Conservation (phyloP, 2,329 filamentous ascomycete species). For the Onygenales sp. region DNA sequence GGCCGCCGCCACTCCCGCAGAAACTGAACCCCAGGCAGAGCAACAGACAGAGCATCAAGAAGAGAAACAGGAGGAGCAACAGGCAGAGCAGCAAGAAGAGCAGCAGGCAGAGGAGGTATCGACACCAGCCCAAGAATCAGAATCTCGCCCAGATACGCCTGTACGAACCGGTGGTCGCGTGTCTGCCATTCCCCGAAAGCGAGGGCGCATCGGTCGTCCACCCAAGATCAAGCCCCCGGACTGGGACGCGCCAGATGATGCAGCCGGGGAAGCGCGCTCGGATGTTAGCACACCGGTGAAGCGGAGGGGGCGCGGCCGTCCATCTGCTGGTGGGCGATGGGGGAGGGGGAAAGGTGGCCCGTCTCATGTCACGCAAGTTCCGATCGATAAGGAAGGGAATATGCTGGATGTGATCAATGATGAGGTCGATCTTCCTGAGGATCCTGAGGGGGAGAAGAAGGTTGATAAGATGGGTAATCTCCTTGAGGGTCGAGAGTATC, state of each 20-base stretch:
- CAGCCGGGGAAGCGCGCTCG: conserved; percentile 33
- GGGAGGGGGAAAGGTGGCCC: conserved; percentile 62
- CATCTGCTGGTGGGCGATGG: conserved; percentile 55
- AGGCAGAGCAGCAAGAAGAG: conserved; percentile 17
- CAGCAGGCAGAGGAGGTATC: conserved; percentile 19
- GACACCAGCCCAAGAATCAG: conserved; percentile 31
- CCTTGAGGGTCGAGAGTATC: conserved; percentile 76
- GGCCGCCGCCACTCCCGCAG: not conserved
- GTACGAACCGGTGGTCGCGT: conserved; percentile 36
- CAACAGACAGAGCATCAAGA: conserved; percentile 18
- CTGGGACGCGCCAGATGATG: conserved; percentile 55
- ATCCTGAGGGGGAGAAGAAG: conserved; percentile 82
- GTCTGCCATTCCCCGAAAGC: conserved; percentile 57
- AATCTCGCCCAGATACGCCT: conserved; percentile 42
- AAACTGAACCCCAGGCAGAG: conserved; percentile 5
- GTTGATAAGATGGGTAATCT: conserved; percentile 84
- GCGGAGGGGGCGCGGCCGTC: conserved; percentile 52
- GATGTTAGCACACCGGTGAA: conserved; percentile 44
- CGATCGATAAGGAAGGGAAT: conserved; percentile 89
- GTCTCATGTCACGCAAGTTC: conserved; percentile 69
- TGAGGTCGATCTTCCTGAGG: conserved; percentile 80
- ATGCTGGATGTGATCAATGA: conserved; percentile 84
- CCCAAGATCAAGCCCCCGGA: conserved; percentile 76
- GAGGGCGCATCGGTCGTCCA: conserved; percentile 63
- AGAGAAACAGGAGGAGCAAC: conserved; percentile 15